These are phyloP conservation scores for Gomphus sp. DNA, from an alignment of 1,284 basidiomycete genomes.

Conservation along the genomic window DNA sequence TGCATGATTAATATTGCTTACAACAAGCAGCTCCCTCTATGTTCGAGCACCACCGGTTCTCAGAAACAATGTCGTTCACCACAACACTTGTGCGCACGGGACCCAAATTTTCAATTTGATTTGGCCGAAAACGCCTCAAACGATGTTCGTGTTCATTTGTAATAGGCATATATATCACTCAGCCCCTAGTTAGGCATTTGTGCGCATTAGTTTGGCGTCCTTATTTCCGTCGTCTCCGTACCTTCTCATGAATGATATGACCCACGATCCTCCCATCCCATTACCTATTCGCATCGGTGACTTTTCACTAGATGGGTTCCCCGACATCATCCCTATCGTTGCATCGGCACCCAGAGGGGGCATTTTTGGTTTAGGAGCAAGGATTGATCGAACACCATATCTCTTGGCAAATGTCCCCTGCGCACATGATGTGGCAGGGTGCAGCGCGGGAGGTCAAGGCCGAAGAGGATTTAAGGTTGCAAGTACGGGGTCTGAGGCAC, in stretches of 20 bases:
- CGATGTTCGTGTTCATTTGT: slow-evolving; percentile 35
- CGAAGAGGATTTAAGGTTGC: slow-evolving; percentile 56
- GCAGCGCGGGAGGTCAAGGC: slow-evolving; percentile 34
- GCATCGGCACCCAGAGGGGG: slow-evolving; percentile 28
- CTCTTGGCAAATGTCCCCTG: slow-evolving; percentile 74
- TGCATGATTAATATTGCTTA: slow-evolving; percentile 90
- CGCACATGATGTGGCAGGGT: slow-evolving; percentile 43
- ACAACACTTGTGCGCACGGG: slow-evolving; percentile 74
- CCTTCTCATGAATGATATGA: slow-evolving; percentile 63
- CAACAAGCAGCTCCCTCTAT: slow-evolving; percentile 86
- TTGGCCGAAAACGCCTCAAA: slow-evolving; percentile 44
- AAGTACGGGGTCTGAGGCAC: slow-evolving; percentile 50
- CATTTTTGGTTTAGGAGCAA: slow-evolving; percentile 17
- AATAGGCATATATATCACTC: background rate
- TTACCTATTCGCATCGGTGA: slow-evolving; percentile 82
- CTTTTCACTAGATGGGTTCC: slow-evolving; percentile 91
- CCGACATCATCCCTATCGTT: slow-evolving; percentile 76
- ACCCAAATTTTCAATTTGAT: slow-evolving; percentile 75
- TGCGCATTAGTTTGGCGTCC: slow-evolving; percentile 55
- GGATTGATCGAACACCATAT: slow-evolving; percentile 45
- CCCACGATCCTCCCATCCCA: slow-evolving; percentile 56
- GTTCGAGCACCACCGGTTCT: slow-evolving; percentile 43
- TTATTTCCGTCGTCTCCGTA: slow-evolving; percentile 45
- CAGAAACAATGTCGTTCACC: slow-evolving; percentile 63
- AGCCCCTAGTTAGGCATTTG: slow-evolving; percentile 41